Evolutionary conservation across 2,329 filamentous ascomycete species (phyloP), one percentile per base, ranked within the genome.

Genomic region (Colletotrichum godetiae): DNA sequence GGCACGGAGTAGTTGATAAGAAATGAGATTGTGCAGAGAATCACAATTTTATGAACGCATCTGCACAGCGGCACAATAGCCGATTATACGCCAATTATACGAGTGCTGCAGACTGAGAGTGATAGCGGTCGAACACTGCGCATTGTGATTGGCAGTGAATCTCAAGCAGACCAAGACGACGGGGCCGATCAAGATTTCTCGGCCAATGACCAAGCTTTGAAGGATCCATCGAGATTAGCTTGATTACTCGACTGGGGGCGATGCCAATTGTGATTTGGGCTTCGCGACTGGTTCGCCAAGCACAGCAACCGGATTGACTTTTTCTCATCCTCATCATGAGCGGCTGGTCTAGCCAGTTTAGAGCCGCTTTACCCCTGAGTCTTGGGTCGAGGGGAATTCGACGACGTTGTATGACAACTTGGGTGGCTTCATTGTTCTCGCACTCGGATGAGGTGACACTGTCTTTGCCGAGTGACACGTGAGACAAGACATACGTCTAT

Each of bases 181-280:
- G 60, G 56, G 29, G 55, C 59, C 8, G 27, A 35, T 35, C 60
- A 66, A 57, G 55, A 35, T 27, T 35, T 22, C 66, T 69, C 59
- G 70, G 70, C 71, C 71, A 73, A 73, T 73, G 60, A 70, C 37
- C 37, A 73, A 71, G 71, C 71, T 73, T 73, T 73, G 27, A 22
- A 37, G 60, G 67, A 57, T 49, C 67, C 71, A 66, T 71, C 56
- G 29, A 73, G 33, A 73, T 71, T 71, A 73, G 71, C 67, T 71
- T 73, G 61, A 65, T 66, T 53, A 60, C 35, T 56, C 61, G 53
- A 72, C 70, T 22, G 27, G 66, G 24, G 55, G 27, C 53, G 37
- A 59, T 69, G 66, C 59, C 65, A 69, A 49, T 56, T 22, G 42
- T 58, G 15, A 65, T 49, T 69, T 35, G 49, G 57, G 1, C n/a